Evolutionary conservation across 345 rosid species (phyloP).

Genomic region (Populus alba): DNA sequence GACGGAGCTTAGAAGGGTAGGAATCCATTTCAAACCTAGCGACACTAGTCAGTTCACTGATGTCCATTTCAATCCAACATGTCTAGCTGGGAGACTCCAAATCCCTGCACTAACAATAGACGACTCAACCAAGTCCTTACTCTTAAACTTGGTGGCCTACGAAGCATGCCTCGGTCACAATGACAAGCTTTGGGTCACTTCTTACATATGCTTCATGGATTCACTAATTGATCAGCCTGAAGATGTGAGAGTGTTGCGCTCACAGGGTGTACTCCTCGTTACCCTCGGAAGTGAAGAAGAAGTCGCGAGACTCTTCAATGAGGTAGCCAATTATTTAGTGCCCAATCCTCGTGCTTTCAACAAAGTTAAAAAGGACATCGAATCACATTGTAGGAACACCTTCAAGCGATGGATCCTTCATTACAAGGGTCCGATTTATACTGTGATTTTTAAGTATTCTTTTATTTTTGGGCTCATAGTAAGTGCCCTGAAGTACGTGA

Average conservation of each 20-base stretch:
- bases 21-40: constrained; percentile 10
- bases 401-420: neutral
- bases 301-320: constrained; percentile 10
- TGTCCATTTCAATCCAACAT: neutral
- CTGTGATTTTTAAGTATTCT: neutral
- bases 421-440: neutral
- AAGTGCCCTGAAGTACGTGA: neutral
- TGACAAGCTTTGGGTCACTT: neutral
- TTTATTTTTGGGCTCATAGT: neutral
- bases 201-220: constrained; percentile 19
- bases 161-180: neutral
- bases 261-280: constrained; percentile 4
- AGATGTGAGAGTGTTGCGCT: constrained; percentile 17
- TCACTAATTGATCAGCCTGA: constrained; percentile 15
- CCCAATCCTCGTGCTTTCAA: neutral
- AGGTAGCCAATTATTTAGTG: constrained; percentile 10
- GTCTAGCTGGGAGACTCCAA: neutral
- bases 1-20: constrained; percentile 16
- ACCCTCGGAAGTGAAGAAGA: constrained; percentile 15
- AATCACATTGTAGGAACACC: neutral
- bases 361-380: neutral
- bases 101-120: constrained; percentile 12
- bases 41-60: neutral
- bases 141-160: constrained; percentile 1
- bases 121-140: neutral